Percentiles rank a stretch among this genome's conserved stretches.
These are phyloP conservation scores for Persicaria maculosa DNA, from an alignment of 148 eudicot genomes.

Conservation along the genomic window DNA sequence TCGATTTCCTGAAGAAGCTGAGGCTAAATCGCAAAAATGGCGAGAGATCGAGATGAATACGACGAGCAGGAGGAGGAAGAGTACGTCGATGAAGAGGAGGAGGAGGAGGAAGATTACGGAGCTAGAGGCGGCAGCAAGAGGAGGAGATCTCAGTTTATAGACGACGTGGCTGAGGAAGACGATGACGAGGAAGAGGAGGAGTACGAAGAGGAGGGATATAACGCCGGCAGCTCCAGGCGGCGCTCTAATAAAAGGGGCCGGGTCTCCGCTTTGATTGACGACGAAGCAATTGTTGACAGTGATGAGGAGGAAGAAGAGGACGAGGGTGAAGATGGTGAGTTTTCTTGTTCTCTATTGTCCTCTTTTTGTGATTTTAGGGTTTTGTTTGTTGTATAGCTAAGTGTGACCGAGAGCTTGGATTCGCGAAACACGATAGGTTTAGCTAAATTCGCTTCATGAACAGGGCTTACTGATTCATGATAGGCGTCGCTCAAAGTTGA, in stretches of 20 bases:
- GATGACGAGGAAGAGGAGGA: conserved; percentile 61
- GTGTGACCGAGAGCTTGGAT: neutral
- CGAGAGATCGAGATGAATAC: conserved; percentile 35
- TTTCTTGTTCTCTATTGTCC: neutral
- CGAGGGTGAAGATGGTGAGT: conserved; percentile 75
- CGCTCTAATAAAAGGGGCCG: conserved; percentile 18
- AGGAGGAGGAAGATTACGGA: conserved; percentile 41
- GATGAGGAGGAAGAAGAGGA: conserved; percentile 94
- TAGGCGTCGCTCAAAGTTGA: too few species aligned
- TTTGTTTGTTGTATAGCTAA: neutral
- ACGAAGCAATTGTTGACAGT: conserved; percentile 54
- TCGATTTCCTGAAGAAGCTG: neutral
- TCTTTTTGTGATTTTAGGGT: neutral
- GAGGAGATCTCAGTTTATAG: conserved; percentile 49
- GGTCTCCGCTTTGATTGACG: conserved; percentile 47
- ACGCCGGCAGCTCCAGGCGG: conserved; percentile 15
- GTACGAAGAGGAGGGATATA: conserved; percentile 33
- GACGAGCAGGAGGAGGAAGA: conserved; percentile 25
- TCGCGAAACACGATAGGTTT: neutral
- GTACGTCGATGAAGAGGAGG: conserved; percentile 43
- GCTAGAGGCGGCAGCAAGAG: conserved; percentile 33
- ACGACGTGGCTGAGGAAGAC: conserved; percentile 71
- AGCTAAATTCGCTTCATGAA: too few species aligned
- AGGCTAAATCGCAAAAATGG: conserved; percentile 16
- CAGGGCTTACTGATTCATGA: too few species aligned